Evolutionary conservation across 768 basidiomycete genomes (phyloP), one percentile per base, ranked within the genome.

Genomic region (Leccinum broughii): DNA sequence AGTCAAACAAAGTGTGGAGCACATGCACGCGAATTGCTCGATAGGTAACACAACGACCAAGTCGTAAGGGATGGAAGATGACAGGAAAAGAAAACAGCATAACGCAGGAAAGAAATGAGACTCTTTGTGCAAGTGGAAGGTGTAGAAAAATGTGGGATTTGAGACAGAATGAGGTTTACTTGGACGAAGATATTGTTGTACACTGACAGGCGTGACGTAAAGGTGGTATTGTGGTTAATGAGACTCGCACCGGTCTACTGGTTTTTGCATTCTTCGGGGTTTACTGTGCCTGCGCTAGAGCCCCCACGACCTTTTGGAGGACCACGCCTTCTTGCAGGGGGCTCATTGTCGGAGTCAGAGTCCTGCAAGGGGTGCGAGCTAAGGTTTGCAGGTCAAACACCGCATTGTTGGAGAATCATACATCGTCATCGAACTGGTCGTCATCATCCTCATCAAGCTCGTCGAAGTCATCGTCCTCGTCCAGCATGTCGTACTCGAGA

Each of bases 231-330:
- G 52, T 59, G 26, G 53, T 17, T 59, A 65, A 54, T 50, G 57
- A 59, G 51, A 60, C 48, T 44, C 49, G 53, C 48, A 58, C 5
- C 54, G 35, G 30, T 68, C 76, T 77, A 95, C 87, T 95, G 93
- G 73, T 94, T 90, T 80, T 93, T 93, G 83, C 93, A 95, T 74
- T 95, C 93, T 71, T 93, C 88, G 1, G 91, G 85, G 65, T 83
- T 83, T 37, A 73, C 68, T n/a, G 73, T 75, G 51, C 75, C 81
- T 8, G 73, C 76, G 34, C 70, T 64, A 8, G 76, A 74, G 20
- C 76, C 80, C 44, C 77, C 78, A 58, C 83, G 81, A 54, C 82
- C 81, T 74, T 85, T 88, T 65, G 85, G 80, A 62, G 82, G 81
- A 24, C 74, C 83, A 57, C 85, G 84, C 59, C 84, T 81, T 66